Conservation (phyloP, 2,329 filamentous ascomycete species). For the Fusarium ambrosium region DNA sequence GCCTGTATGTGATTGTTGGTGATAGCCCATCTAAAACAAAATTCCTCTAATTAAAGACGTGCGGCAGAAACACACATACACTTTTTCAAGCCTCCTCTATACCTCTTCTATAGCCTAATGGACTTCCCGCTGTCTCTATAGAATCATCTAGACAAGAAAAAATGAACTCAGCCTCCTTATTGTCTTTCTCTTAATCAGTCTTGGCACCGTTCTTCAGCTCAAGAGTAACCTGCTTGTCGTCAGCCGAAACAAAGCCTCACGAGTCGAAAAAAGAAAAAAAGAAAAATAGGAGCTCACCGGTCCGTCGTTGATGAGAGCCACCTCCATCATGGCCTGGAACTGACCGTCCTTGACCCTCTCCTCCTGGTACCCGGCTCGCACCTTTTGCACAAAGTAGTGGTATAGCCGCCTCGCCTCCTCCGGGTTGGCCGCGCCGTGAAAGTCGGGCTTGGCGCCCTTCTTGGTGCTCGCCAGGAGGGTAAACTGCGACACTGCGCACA, state of each 20-base stretch:
- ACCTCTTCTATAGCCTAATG: background rate
- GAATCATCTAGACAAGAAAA: background rate
- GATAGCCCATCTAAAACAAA: background rate
- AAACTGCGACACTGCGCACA: constrained; percentile 87
- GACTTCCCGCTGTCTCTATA: constrained; percentile 3
- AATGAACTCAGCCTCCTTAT: constrained; percentile 3
- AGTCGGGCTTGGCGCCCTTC: constrained; percentile 95
- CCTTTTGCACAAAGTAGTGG: constrained; percentile 82
- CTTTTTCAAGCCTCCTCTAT: background rate
- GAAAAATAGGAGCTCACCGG: constrained; percentile 61
- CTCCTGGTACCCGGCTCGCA: constrained; percentile 77
- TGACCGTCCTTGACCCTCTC: constrained; percentile 93
- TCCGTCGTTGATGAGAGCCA: constrained; percentile 89
- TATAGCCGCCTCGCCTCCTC: constrained; percentile 86
- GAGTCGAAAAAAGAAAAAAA: constrained; percentile 11
- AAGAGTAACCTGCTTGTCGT: constrained; percentile 41
- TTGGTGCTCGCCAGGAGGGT: constrained; percentile 93
- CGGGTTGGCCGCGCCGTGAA: constrained; percentile 86
- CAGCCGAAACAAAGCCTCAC: background rate
- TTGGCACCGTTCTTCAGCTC: constrained; percentile 45
- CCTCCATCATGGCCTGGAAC: constrained; percentile 99
- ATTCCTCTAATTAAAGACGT: background rate
- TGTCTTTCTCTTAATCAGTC: constrained; percentile 28
- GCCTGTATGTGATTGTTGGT: constrained; percentile 1
- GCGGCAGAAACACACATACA: background rate